Percentiles rank a stretch among this genome's conserved stretches.
Evolutionary conservation across 345 rosid species (phyloP).

Genomic region (Moringa oleifera): DNA sequence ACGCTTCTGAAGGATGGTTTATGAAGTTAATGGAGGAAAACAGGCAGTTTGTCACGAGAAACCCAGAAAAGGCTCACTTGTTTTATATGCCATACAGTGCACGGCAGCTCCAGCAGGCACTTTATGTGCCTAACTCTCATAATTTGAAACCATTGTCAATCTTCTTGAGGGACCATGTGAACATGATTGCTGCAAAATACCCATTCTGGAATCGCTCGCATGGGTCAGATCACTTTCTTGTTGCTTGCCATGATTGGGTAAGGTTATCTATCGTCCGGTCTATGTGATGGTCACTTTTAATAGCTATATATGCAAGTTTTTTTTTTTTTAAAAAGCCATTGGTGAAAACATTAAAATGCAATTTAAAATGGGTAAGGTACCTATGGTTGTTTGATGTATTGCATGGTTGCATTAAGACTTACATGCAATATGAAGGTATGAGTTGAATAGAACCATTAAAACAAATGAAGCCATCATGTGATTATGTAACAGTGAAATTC

Average conservation of each 20-base stretch:
- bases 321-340: too few species aligned
- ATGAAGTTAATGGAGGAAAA: slow-evolving; percentile 74
- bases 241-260: slow-evolving; percentile 99
- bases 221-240: slow-evolving; percentile 88
- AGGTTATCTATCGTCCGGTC: slow-evolving; percentile 6
- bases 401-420: too few species aligned
- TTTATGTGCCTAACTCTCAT: slow-evolving; percentile 63
- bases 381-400: too few species aligned
- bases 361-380: too few species aligned
- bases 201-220: slow-evolving; percentile 91
- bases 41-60: slow-evolving; percentile 61
- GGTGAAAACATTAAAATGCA: too few species aligned
- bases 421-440: too few species aligned
- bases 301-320: too few species aligned
- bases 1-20: slow-evolving; percentile 99
- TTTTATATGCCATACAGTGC: slow-evolving; percentile 90
- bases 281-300: too few species aligned
- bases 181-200: slow-evolving; percentile 66
- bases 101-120: slow-evolving; percentile 52
- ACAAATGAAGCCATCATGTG: too few species aligned
- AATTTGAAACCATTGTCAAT: slow-evolving; percentile 55
- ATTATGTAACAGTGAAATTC: too few species aligned
- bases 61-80: slow-evolving; percentile 81
- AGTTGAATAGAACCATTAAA: too few species aligned
- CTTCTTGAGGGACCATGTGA: slow-evolving; percentile 57